phyloP scores from a whole-genome alignment of 1,139 yeast genomes.

The Hemisphaericaspora xylanilytica region DNA sequence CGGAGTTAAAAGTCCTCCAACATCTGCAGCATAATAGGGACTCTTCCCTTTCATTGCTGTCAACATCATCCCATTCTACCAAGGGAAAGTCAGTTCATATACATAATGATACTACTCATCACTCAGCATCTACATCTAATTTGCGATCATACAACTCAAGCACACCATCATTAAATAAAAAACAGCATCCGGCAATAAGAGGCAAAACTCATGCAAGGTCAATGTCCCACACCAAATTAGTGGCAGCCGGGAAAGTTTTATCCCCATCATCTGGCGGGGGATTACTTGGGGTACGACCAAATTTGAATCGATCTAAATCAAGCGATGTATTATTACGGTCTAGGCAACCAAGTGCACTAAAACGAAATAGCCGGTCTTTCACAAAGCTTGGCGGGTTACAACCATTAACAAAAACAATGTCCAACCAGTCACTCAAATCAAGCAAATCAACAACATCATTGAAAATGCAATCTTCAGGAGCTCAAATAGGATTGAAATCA shows the following conservation, averaged over 20 bases:
- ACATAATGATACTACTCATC: neutral
- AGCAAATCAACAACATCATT: slow-evolving; percentile 37
- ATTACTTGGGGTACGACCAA: slow-evolving; percentile 23
- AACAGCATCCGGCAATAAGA: slow-evolving; percentile 5
- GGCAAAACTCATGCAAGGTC: slow-evolving; percentile 25
- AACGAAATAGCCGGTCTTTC: slow-evolving; percentile 37
- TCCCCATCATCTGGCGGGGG: slow-evolving; percentile 12
- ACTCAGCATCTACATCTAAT: slow-evolving; percentile 12
- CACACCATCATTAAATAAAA: slow-evolving; percentile 7
- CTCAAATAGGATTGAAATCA: slow-evolving; percentile 33
- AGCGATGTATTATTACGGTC: slow-evolving; percentile 39
- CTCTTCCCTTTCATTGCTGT: slow-evolving; percentile 10
- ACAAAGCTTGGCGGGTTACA: slow-evolving; percentile 38
- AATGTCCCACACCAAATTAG: slow-evolving; percentile 31
- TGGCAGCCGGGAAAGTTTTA: slow-evolving; percentile 16
- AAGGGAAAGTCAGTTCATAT: slow-evolving; percentile 5
- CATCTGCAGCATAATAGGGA: neutral
- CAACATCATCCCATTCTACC: slow-evolving; percentile 8
- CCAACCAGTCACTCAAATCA: slow-evolving; percentile 29
- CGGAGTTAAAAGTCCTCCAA: too few relatives aligned
- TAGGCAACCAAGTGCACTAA: slow-evolving; percentile 23
- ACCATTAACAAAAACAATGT: slow-evolving; percentile 40
- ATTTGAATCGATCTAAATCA: slow-evolving; percentile 41
- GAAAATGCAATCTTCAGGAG: too few relatives aligned
- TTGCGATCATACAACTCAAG: slow-evolving; percentile 8